Evolutionary conservation across 306 rosid species (phyloP), one percentile per base, ranked within the genome.

Genomic region (Casuarina equisetifolia): DNA sequence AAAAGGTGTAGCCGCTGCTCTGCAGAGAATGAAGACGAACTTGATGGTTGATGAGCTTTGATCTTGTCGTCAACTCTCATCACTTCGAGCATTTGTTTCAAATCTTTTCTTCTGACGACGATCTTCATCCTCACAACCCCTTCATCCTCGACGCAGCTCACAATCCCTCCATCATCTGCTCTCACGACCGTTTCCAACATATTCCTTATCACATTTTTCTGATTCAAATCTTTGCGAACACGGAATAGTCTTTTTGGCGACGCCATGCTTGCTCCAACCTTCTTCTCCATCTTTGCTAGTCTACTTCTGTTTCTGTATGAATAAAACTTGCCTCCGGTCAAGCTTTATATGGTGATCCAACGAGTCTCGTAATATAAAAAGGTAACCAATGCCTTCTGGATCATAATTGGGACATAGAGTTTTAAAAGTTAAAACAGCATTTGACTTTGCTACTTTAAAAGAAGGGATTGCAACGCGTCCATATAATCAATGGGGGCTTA

Each of bases 71-170:
- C 36, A 4, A 51, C 76, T 9, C 16, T 75, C 78, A 86, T 78
- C 10, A 55, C 75, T 66, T 86, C 77, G n/a, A 89, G 49, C 20
- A 87, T 45, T 66, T 87, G 81, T 82, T 85, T 77, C 19, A 89
- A 50, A 15, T 89, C 89, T 50, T 88, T 67, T 71, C 72, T 91
- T 50, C 70, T 81, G 48, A 91, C 85, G 17, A 81, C 25, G 51
- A 91, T 83, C 89, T 86, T 91, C 86, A 89, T 72, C 78, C 88
- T 83, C 82, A 89, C 83, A 6, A 76, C 87, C 39, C 91, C 91
- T 10, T 66, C 75, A 73, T 87, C 86, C 69, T 80, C 85, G 7
- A 5, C 73, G 76, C 77, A 79, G 40, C 86, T 73, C 72, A 81
- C 80, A 9, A 84, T 84, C 7, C 71, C 71, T 7, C 50, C 71